Evolutionary conservation across 2,329 filamentous ascomycete genomes (phyloP), one percentile per base, ranked within the genome.

Genomic region (Nothopassalora personata): DNA sequence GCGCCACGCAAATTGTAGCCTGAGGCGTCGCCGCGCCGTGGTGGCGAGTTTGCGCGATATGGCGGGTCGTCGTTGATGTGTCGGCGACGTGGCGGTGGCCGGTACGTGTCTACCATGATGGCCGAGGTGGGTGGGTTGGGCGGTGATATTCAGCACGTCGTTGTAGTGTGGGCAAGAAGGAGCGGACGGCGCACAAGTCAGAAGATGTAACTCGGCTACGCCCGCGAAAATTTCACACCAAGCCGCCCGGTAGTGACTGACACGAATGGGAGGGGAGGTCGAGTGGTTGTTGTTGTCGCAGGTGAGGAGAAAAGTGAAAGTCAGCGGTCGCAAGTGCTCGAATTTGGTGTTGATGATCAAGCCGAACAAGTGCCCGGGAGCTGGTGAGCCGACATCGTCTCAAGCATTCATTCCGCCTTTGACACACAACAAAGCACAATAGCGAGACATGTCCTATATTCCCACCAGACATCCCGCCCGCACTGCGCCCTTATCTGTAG

Each of bases 1-100:
- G 67, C 67, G 47, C 68, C 68, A 15, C 64, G 62, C 49, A 70
- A 70, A 28, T 56, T 64, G 60, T 58, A 69, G 15, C 61, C 64
- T 7, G 45, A 59, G 49, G 62, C 53, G 45, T 48, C 19, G 46
- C 28, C 47, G 48, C 31, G 51, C 57, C 30, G 47, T n/a, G 39
- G 39, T 48, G 48, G 47, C 53, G 49, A 46, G 51, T 51, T 15
- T 33, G 48, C 45, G 57, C 45, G 56, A 1, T 46, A 46, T 30
- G 54, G 56, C n/a, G 55, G 50, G 11, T 47, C 28, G 18, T 49
- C 28, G 46, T 45, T 50, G 43, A n/a, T 28, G 11, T 30, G 49
- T 9, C 56, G 49, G 4, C 27, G 30, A 15, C 31, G 48, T 11
- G 23, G 50, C 7, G 50, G 27, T 46, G 58, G 58, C 36, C 58